Percentiles rank a stretch among this genome's conserved stretches.
These are phyloP conservation scores for Pyricularia grisea DNA, from an alignment of 2,329 filamentous ascomycete genomes.

Conservation along the genomic window DNA sequence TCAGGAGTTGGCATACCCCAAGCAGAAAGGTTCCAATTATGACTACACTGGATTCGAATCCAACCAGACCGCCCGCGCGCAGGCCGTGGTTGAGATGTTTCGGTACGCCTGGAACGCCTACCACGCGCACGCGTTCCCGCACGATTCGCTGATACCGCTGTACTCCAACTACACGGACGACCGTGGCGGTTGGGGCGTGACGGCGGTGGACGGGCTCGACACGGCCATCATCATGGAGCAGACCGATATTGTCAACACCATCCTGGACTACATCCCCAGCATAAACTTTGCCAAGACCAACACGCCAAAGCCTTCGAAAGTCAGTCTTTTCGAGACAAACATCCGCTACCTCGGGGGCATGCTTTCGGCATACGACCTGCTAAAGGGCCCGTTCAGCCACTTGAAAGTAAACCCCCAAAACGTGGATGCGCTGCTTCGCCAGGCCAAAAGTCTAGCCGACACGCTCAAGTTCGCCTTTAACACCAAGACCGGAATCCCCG, in stretches of 20 bases:
- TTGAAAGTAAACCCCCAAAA: conserved; percentile 3
- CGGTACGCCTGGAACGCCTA: not conserved
- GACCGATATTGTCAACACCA: not conserved
- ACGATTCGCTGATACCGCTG: conserved; percentile 4
- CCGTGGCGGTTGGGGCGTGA: conserved; percentile 43
- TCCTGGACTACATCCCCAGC: conserved; percentile 5
- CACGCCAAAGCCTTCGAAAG: conserved; percentile 24
- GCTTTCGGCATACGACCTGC: conserved; percentile 13
- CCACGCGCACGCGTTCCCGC: conserved; percentile 16
- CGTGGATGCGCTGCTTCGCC: conserved; percentile 26
- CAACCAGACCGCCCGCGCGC: not conserved
- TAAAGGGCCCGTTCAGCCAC: not conserved
- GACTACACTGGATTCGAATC: not conserved
- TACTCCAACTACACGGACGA: not conserved
- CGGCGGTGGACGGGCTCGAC: conserved; percentile 49
- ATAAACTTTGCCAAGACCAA: conserved; percentile 62
- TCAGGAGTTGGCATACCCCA: not conserved
- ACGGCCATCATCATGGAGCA: conserved; percentile 18
- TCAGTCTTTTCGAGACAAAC: conserved; percentile 83
- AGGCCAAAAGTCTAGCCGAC: conserved; percentile 35
- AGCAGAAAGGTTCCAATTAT: not conserved
- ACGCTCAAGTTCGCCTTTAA: conserved; percentile 35
- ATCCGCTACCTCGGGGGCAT: conserved; percentile 75
- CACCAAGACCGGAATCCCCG: conserved; percentile 33
- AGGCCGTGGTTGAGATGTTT: not conserved